phyloP scores from a whole-genome alignment of 1,284 basidiomycete genomes.

The Cryptococcus depauperatus region DNA sequence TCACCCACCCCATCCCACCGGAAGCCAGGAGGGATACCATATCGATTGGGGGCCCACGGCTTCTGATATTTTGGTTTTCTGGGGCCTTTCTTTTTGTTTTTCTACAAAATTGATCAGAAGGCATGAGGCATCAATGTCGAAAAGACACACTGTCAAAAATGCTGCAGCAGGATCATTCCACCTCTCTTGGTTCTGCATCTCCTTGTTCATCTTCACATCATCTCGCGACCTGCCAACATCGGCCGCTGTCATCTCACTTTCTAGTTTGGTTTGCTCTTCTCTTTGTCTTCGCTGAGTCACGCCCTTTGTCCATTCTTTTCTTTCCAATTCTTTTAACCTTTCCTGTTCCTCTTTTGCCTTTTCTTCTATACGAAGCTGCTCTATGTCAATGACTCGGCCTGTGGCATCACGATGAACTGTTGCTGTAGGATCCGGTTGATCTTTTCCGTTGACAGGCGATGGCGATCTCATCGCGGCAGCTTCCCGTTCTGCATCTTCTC shows the following conservation, averaged over 20 bases:
- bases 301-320: conserved; percentile 96
- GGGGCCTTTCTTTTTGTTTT: conserved; percentile 62
- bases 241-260: conserved; percentile 58
- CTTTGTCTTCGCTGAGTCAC: conserved; percentile 73
- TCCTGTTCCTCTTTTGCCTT: conserved; percentile 64
- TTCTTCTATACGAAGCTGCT: conserved; percentile 72
- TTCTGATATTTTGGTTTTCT: conserved; percentile 77
- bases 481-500: conserved; percentile 50
- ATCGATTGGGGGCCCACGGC: conserved; percentile 88
- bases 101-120: conserved; percentile 52
- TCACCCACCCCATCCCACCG: conserved; percentile 93
- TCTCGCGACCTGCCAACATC: conserved; percentile 64
- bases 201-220: conserved; percentile 75
- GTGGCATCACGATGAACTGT: conserved; percentile 89
- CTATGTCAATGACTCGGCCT: conserved; percentile 82
- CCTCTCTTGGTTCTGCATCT: conserved; percentile 65
- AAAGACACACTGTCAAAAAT: conserved; percentile 69
- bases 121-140: neutral
- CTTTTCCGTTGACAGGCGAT: conserved; percentile 49
- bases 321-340: conserved; percentile 74
- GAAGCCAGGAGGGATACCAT: conserved; percentile 87
- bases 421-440: conserved; percentile 61
- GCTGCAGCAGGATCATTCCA: conserved; percentile 95
- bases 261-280: conserved; percentile 56
- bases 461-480: conserved; percentile 41